These are phyloP conservation scores for Inonotus obliquus DNA, from an alignment of 1,284 basidiomycete genomes.

Conservation along the genomic window DNA sequence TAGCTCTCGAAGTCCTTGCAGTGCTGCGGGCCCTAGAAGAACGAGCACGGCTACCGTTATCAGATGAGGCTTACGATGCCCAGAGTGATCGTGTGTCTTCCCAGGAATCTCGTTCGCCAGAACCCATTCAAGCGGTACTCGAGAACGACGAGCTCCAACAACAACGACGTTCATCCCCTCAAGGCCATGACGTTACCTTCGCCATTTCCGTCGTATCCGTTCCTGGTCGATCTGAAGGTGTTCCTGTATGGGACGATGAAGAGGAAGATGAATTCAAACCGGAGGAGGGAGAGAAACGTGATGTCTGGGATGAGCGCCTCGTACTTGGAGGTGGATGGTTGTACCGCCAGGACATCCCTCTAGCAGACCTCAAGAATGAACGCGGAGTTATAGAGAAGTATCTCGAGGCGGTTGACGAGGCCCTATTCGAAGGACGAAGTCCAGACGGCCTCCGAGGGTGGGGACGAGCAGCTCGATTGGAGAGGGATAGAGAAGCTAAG, in stretches of 20 bases:
- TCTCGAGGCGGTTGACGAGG: constrained; percentile 67
- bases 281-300: constrained; percentile 49
- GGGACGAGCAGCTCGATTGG: constrained; percentile 29
- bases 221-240: constrained; percentile 53
- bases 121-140: constrained; percentile 34
- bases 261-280: constrained; percentile 39
- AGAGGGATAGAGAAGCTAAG: constrained; percentile 32
- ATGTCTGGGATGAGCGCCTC: constrained; percentile 74
- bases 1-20: constrained; percentile 73
- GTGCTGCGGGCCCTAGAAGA: constrained; percentile 71
- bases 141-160: constrained; percentile 21
- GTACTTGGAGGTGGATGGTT: constrained; percentile 76
- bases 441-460: constrained; percentile 50
- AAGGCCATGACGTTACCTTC: constrained; percentile 47
- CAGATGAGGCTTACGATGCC: constrained; percentile 71
- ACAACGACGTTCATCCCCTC: background rate
- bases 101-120: constrained; percentile 32
- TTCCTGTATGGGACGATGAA: constrained; percentile 77
- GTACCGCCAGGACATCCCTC: constrained; percentile 60
- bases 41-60: constrained; percentile 55
- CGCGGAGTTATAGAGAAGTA: constrained; percentile 52
- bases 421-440: constrained; percentile 56
- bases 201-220: constrained; percentile 66
- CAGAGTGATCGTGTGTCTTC: constrained; percentile 59
- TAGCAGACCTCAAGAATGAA: constrained; percentile 55